Percentiles rank a stretch among this genome's conserved stretches.
Evolutionary conservation across 805 yeast species (phyloP).

Genomic region (Yamadazyma takamatsuzukensis): DNA sequence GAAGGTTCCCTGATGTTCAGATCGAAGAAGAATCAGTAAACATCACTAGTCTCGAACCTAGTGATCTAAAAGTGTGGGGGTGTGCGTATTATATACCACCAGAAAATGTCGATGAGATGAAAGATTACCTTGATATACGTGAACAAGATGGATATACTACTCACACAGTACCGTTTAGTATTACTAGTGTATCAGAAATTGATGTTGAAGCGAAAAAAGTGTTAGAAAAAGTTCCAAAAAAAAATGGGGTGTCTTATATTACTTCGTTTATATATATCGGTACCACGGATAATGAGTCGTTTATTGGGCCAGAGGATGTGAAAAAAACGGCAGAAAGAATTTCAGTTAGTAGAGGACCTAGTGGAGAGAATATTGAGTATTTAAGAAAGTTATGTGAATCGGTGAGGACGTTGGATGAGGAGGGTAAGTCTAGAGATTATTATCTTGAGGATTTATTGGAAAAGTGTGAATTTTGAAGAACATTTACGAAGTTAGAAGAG

Average conservation of each 20-base stretch:
- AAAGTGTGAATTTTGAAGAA: neutral
- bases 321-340: slow-evolving; percentile 60
- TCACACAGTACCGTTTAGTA: slow-evolving; percentile 61
- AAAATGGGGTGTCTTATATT: slow-evolving; percentile 40
- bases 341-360: slow-evolving; percentile 60
- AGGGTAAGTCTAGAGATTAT: slow-evolving; percentile 20
- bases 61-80: slow-evolving; percentile 64
- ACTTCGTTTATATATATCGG: slow-evolving; percentile 77
- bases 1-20: neutral
- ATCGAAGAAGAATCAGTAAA: neutral
- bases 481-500: too few species aligned
- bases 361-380: slow-evolving; percentile 79
- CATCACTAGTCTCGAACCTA: slow-evolving; percentile 25
- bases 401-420: slow-evolving; percentile 21
- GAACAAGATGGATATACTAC: slow-evolving; percentile 87
- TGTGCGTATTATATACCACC: slow-evolving; percentile 80
- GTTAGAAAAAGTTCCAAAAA: slow-evolving; percentile 7
- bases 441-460: slow-evolving; percentile 32
- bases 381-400: slow-evolving; percentile 52
- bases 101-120: slow-evolving; percentile 55
- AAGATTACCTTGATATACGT: slow-evolving; percentile 68
- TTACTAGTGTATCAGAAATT: slow-evolving; percentile 27
- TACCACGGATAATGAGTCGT: slow-evolving; percentile 73
- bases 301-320: slow-evolving; percentile 75
- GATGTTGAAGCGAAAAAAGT: slow-evolving; percentile 5